phyloP scores from a whole-genome alignment of 2,329 filamentous ascomycete genomes.

The Diaporthe capsici region DNA sequence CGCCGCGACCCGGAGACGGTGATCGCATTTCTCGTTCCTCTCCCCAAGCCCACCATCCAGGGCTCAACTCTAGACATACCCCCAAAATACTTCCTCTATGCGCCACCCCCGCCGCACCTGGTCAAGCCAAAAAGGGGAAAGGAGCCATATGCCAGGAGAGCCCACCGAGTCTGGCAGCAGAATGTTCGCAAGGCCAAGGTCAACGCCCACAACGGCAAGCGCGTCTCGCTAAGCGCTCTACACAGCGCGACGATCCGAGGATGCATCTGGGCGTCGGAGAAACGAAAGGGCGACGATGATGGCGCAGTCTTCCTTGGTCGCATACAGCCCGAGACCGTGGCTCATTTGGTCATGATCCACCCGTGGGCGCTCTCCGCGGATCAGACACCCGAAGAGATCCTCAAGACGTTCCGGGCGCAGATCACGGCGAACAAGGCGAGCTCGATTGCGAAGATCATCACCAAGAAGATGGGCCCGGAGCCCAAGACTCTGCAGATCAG shows the following conservation, averaged over 20 bases:
- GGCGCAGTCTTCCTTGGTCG: slow-evolving; percentile 23
- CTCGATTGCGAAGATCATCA: slow-evolving; percentile 8
- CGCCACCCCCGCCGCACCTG: slow-evolving; percentile 30
- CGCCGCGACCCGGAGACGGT: slow-evolving; percentile 30
- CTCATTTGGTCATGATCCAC: slow-evolving; percentile 37
- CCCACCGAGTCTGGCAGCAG: slow-evolving; percentile 33
- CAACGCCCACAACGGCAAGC: slow-evolving; percentile 9
- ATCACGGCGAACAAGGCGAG: slow-evolving; percentile 21
- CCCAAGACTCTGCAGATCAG: slow-evolving; percentile 27
- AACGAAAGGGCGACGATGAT: slow-evolving; percentile 6
- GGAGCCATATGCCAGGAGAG: slow-evolving; percentile 12
- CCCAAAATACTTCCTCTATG: slow-evolving; percentile 35
- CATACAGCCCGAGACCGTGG: slow-evolving; percentile 31
- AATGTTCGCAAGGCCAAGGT: slow-evolving; percentile 13
- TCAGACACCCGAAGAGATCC: slow-evolving; percentile 32
- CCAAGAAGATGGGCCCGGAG: slow-evolving; percentile 35
- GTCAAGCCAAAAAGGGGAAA: slow-evolving; percentile 21
- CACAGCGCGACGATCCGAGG: slow-evolving; percentile 31
- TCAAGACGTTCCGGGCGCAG: slow-evolving; percentile 30
- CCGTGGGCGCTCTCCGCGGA: slow-evolving; percentile 22
- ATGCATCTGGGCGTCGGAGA: slow-evolving; percentile 13
- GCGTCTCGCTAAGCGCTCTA: neutral
- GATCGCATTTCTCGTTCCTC: slow-evolving; percentile 35
- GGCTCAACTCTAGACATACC: slow-evolving; percentile 3
- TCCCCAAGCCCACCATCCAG: slow-evolving; percentile 28